Evolutionary conservation across 345 rosid species (phyloP).

Genomic region (Zanthoxylum bungeanum): DNA sequence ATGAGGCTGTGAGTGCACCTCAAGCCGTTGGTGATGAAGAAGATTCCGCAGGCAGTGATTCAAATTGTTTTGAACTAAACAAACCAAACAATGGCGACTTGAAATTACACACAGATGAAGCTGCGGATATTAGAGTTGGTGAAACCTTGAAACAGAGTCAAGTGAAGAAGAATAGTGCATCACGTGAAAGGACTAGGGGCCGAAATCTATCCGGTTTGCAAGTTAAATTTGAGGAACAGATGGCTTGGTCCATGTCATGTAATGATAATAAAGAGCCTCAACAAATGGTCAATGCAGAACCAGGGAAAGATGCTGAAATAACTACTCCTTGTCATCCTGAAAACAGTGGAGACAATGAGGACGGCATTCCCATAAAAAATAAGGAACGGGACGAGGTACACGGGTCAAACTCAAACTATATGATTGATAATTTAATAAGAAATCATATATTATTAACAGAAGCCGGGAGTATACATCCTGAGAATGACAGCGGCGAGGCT

Average conservation of each 20-base stretch:
- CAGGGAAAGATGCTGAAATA: conserved; percentile 25
- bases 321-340: conserved; percentile 31
- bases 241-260: conserved; percentile 56
- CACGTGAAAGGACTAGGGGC: conserved; percentile 39
- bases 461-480: conserved; percentile 33
- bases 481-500: conserved; percentile 44
- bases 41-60: conserved; percentile 76
- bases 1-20: conserved; percentile 63
- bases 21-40: conserved; percentile 53
- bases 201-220: conserved; percentile 53
- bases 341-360: conserved; percentile 28
- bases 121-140: conserved; percentile 19
- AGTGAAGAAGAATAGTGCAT: conserved; percentile 28
- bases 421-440: conserved; percentile 56
- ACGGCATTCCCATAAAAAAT: conserved; percentile 30
- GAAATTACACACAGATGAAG: conserved; percentile 34
- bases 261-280: conserved; percentile 41
- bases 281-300: conserved; percentile 29
- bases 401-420: conserved; percentile 44
- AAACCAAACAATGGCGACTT: conserved; percentile 41
- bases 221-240: conserved; percentile 76
- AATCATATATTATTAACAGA: conserved; percentile 57
- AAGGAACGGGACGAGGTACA: conserved; percentile 37
- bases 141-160: conserved; percentile 31
- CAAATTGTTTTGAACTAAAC: conserved; percentile 85